Conservation (phyloP, 148 eudicot genomes). For the Amaranthus palmeri region DNA sequence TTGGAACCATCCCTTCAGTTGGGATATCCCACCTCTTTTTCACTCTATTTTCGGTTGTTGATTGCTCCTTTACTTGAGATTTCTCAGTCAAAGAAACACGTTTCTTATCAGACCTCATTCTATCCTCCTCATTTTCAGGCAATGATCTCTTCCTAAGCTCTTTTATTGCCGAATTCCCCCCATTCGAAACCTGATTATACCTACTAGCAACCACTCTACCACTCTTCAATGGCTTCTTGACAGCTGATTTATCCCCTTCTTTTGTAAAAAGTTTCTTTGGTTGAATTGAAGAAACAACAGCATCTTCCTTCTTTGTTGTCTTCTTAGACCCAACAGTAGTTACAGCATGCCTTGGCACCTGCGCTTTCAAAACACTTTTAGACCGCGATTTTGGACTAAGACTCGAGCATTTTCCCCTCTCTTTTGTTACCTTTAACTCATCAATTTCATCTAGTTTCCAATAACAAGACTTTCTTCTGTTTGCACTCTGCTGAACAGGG, state of each 20-base stretch:
- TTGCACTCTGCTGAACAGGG: constrained; percentile 44
- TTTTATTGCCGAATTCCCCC: constrained; percentile 42
- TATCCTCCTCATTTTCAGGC: constrained; percentile 66
- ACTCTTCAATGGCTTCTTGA: constrained; percentile 56
- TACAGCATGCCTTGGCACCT: constrained; percentile 42
- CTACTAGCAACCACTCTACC: constrained; percentile 85
- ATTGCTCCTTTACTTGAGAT: constrained; percentile 24
- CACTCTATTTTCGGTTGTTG: constrained; percentile 35
- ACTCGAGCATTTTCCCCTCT: constrained; percentile 52
- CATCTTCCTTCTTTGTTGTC: constrained; percentile 66
- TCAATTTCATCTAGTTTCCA: constrained; percentile 81
- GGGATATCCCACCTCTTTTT: constrained; percentile 67
- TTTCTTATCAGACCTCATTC: constrained; percentile 52
- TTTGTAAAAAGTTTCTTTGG: constrained; percentile 75
- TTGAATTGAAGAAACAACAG: constrained; percentile 47
- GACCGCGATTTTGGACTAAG: constrained; percentile 61
- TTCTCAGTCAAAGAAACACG: constrained; percentile 53
- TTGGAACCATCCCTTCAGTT: constrained; percentile 36
- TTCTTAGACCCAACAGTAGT: constrained; percentile 61
- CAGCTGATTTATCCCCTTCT: constrained; percentile 54
- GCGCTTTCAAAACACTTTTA: constrained; percentile 31
- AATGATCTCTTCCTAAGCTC: constrained; percentile 66
- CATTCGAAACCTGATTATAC: constrained; percentile 50
- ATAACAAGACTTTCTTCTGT: constrained; percentile 73
- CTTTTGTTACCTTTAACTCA: constrained; percentile 56